A percentile compares a stretch with the other conserved stretches of the same genome.
Conservation (phyloP, 1,284 basidiomycete genomes). For the Microbotryum lychnidis-dioicae region DNA sequence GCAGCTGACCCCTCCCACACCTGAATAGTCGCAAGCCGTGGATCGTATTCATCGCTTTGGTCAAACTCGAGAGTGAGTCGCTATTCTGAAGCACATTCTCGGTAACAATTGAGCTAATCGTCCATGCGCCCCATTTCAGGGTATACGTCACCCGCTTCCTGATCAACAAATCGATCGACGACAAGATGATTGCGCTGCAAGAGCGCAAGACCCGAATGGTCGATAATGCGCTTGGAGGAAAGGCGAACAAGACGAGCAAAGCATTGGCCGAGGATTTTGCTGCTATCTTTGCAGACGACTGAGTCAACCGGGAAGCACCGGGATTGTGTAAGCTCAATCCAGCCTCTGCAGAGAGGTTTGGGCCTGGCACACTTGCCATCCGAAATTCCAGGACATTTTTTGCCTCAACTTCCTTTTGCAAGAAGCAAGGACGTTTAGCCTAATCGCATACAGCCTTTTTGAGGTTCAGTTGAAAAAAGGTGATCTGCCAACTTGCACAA, state of each 20-base stretch:
- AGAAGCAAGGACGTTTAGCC: too few species aligned
- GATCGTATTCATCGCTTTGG: conserved; percentile 35
- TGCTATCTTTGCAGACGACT: conserved; percentile 19
- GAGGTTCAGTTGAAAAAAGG: too few species aligned
- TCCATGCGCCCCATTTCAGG: background rate
- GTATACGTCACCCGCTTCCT: conserved; percentile 33
- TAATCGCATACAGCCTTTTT: too few species aligned
- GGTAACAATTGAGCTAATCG: background rate
- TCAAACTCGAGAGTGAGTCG: conserved; percentile 21
- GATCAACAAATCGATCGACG: conserved; percentile 33
- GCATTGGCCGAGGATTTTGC: conserved; percentile 29
- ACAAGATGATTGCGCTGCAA: conserved; percentile 31
- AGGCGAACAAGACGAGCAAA: conserved; percentile 17
- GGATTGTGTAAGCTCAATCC: too few species aligned
- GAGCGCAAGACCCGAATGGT: conserved; percentile 33
- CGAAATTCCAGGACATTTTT: too few species aligned
- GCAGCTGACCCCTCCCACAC: background rate
- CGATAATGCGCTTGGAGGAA: conserved; percentile 30
- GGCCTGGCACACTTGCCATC: too few species aligned
- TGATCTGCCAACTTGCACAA: too few species aligned
- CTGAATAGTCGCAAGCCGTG: conserved; percentile 33
- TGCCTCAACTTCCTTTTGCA: too few species aligned
- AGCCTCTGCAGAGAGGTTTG: too few species aligned
- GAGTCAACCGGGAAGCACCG: too few species aligned
- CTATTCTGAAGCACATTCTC: background rate